Base-by-base conservation (phyloP, 352 stramenopile species). In the Phytophthora agathidicida region DNA sequence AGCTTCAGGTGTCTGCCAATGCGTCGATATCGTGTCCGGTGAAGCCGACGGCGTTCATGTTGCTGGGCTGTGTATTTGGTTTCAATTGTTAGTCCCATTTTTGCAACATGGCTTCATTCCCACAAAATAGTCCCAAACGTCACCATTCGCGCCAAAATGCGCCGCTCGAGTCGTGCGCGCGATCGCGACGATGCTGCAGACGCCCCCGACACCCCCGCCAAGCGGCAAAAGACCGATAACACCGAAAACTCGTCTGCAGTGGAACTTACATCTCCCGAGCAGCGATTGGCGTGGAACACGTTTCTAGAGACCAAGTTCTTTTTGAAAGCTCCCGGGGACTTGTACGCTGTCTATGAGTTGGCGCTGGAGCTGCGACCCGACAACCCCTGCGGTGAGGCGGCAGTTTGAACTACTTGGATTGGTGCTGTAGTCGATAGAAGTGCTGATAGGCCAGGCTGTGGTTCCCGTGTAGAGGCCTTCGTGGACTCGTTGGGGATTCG, bases 311-410 rank as follows among this genome's bases (percentile, higher is more conserved):
- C 60, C 11, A 69, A 76, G 14, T 73, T 68, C 39, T 59, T 77
- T 38, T 24, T 76, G 7, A 50, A 67, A 10, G 64, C 66, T 6
- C 52, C 66, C 0, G 23, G 23, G 7, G 77, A 88, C n/a, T 61
- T 90, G 19, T 88, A 68, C 42, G 60, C 71, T 28, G 17, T 90
- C 7, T 84, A 77, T 44, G 63, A 71, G 26, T 36, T 90, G 45
- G 80, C 77, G 17, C 6, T 13, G 7, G 37, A 66, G 16, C 13
- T 90, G 39, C 47, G 32, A 24, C 64, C 60, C 0, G 58, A 73
- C 0, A 28, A 35, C 13, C 77, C 80, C 0, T 64, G 68, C 2
- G 66, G 80, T 90, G 24, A 28, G 50, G 11, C 31, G 11, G 7
- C 3, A 22, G 23, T 37, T 13, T 17, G 31, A 17, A 10, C 27